Base-by-base conservation (phyloP, 2,329 filamentous ascomycete genomes). In the Arthrobotrys sphaeroides region DNA sequence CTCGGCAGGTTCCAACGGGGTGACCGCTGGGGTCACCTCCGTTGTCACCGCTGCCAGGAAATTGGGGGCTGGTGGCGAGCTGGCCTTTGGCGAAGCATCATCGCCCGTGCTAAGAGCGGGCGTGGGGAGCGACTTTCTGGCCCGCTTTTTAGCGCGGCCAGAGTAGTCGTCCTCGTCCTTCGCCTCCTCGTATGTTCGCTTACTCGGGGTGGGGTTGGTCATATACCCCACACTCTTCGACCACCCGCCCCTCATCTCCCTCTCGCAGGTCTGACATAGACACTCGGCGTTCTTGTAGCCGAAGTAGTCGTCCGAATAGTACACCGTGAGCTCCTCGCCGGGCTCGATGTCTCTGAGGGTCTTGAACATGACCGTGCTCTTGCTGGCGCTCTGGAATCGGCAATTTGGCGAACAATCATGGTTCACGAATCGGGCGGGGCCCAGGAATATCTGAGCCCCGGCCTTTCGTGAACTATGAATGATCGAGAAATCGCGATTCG, bases 381-480 rank as follows among this genome's bases (percentile, higher is more conserved):
- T 88, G 49, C 93, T 92, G 36, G 89, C 91, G 36, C 93, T 97
- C 79, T 92, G 90, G 47, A 99, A 87, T 80, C 90, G 88, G 6
- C 94, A 94, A 84, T 98, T 99, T 31, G 95, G 93, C 78, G 91
- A 88, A 83, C 95, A 99, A 82, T 99, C 95, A 83, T 99, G 95
- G 81, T 99, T 99, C 24, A 95, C 93, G 82, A 99, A 98, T 59
- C 95, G 90, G 33, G 95, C 95, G 5, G 95, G 96, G 0, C 95
- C 95, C 81, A 99, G 90, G 81, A 99, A 98, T 43, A 99, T 85
- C 60, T 92, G 96, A 28, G 94, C 91, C 75, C 90, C 90, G 83
- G 96, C 97, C 83, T 91, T 94, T 72, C 95, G 88, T 78, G 93
- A 94, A 77, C 94, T 97, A 81, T 97, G 91, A 31, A 99, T 94